Conservation (phyloP, 768 basidiomycete genomes). For the Mrakia gelida region DNA sequence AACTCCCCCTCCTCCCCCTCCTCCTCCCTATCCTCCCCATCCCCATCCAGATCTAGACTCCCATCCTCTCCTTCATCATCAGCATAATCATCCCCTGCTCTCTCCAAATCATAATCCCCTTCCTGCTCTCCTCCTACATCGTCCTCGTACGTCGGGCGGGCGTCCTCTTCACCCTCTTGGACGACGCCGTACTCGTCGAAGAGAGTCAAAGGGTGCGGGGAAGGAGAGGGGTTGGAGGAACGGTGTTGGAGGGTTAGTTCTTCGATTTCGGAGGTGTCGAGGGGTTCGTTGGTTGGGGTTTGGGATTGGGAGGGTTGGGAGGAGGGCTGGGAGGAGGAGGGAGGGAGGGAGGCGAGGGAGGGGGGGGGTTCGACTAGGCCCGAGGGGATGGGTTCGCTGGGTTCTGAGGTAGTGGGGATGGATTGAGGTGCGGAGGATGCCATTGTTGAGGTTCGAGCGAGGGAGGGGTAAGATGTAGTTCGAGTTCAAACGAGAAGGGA, state of each 20-base stretch:
- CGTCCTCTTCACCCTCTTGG: neutral
- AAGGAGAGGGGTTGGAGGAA: neutral
- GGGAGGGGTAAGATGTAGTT: too few species aligned
- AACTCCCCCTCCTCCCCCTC: neutral
- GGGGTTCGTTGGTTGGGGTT: neutral
- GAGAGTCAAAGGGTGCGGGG: neutral
- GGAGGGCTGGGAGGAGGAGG: neutral
- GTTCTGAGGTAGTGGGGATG: neutral
- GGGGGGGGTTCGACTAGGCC: neutral
- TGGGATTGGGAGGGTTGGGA: neutral
- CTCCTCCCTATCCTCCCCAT: neutral
- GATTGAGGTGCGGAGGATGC: neutral
- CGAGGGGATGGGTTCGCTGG: neutral
- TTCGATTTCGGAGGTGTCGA: neutral
- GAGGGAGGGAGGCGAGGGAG: slow-evolving; percentile 9
- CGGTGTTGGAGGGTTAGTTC: too few species aligned
- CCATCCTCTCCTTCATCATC: slow-evolving; percentile 26
- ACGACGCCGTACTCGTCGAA: too few species aligned
- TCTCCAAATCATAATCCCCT: slow-evolving; percentile 23
- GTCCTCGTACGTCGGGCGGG: neutral
- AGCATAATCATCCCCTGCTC: neutral
- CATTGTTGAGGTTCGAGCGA: neutral
- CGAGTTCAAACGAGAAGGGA: neutral
- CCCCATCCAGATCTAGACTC: neutral
- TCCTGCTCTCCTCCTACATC: neutral